Percentiles rank a stretch among this genome's conserved stretches.
These are phyloP conservation scores for Candida wancherniae DNA, from an alignment of 805 yeast species.

Conservation along the genomic window DNA sequence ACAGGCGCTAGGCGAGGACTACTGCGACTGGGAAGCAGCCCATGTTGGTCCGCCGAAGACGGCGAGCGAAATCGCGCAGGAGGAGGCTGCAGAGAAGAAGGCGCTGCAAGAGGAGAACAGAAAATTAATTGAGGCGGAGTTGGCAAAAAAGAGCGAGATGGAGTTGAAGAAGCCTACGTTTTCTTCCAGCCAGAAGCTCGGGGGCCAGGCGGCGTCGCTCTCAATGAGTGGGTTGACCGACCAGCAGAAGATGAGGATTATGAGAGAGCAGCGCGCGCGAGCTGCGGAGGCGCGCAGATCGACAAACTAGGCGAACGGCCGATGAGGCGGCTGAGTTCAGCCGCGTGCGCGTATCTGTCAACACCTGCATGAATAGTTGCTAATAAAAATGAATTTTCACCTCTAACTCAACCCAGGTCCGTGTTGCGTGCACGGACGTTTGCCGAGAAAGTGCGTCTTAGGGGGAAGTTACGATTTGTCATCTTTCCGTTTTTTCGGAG, in stretches of 20 bases:
- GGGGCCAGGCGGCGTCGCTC: constrained; percentile 17
- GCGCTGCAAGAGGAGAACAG: constrained; percentile 36
- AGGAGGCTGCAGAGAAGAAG: constrained; percentile 30
- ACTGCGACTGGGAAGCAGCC: constrained; percentile 65
- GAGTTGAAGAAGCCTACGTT: constrained; percentile 32
- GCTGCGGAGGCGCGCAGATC: constrained; percentile 74
- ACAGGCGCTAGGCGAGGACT: constrained; percentile 58
- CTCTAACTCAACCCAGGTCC: too few relatives aligned
- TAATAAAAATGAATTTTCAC: too few relatives aligned
- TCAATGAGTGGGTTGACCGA: constrained; percentile 58
- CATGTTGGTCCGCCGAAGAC: constrained; percentile 59
- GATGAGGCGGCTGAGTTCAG: neutral
- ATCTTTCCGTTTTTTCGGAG: too few relatives aligned
- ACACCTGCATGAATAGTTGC: too few relatives aligned
- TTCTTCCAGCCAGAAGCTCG: constrained; percentile 31
- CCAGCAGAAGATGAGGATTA: constrained; percentile 69
- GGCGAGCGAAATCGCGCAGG: constrained; percentile 50
- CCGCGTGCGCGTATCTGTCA: neutral
- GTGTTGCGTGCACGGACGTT: too few relatives aligned
- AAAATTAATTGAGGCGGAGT: constrained; percentile 38
- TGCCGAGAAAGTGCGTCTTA: too few relatives aligned
- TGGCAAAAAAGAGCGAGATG: constrained; percentile 33
- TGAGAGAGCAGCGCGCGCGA: constrained; percentile 92
- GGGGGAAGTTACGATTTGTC: too few relatives aligned
- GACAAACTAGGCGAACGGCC: neutral